Evolutionary conservation across 352 stramenopile genomes (phyloP), one percentile per base, ranked within the genome.

Genomic region (Thalassiosira hispida): DNA sequence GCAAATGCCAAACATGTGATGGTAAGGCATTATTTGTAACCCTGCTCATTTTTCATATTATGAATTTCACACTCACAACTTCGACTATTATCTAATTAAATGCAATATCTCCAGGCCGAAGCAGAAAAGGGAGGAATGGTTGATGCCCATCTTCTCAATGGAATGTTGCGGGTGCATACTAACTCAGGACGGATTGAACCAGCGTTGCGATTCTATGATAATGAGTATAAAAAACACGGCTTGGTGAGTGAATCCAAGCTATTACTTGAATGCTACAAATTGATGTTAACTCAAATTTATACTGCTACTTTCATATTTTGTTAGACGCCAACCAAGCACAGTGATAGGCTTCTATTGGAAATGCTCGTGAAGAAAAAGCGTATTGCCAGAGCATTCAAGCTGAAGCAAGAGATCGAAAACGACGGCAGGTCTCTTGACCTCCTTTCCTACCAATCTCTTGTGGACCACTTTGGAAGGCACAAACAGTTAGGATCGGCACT

Each of bases 331-430:
- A 93, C 80, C 9, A 79, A 73, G 35, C 86, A 91, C 67, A 94
- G 88, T 55, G 88, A 93, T 70, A 83, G 90, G 25, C 51, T 93
- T 44, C 52, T 93, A 27, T 27, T 94, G 12, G 82, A 93, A 64
- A 94, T 94, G 90, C 75, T 94, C 40, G 53, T 94, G 8, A 83
- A 87, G 33, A 86, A 93, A 49, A 91, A 90, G 31, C 67, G 86
- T 14, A 77, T 93, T 9, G 38, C 73, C 2, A 56, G 90, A 63
- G 88, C 88, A 44, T 79, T 94, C 23, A 81, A 85, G 31, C 85
- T 93, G 27, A 94, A 94, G 46, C 57, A 91, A 52, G 77, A 81
- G 22, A 75, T 94, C 18, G 88, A 93, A 83, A 65, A 59, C 0
- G 56, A 85, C 55, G 84, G 84, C 22, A 70, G 86, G 52, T 81